phyloP scores from a whole-genome alignment of 441 rosid genomes.

The Cnidoscolus chayamansa region DNA sequence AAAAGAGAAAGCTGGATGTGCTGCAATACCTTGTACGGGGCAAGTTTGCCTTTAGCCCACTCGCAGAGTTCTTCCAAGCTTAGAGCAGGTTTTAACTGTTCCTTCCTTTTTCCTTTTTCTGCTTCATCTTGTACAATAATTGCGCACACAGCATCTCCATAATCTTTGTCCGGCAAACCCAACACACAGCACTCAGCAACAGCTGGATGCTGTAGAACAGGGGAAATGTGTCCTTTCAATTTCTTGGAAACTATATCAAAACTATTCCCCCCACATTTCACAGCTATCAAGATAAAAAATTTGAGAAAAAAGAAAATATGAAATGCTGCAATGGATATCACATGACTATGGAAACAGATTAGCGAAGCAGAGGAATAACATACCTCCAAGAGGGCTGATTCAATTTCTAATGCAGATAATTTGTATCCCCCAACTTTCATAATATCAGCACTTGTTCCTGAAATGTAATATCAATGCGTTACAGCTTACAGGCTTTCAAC shows the following conservation, averaged over 20 bases:
- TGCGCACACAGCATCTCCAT: slow-evolving; percentile 77
- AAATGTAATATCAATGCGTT: slow-evolving; percentile 9
- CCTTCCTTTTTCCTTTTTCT: slow-evolving; percentile 42
- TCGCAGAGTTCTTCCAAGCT: slow-evolving; percentile 72
- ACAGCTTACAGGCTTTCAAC: slow-evolving; percentile 8
- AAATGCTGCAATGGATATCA: slow-evolving; percentile 5
- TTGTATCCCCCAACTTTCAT: slow-evolving; percentile 99
- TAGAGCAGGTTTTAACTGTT: slow-evolving; percentile 50
- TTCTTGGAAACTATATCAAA: background rate
- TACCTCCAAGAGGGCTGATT: slow-evolving; percentile 87
- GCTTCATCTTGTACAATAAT: slow-evolving; percentile 62
- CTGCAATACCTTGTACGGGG: slow-evolving; percentile 86
- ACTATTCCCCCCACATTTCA: background rate
- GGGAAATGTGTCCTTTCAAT: background rate
- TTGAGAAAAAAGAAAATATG: background rate
- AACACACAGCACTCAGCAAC: slow-evolving; percentile 86
- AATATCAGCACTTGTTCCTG: slow-evolving; percentile 94
- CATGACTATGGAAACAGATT: background rate
- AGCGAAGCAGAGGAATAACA: background rate
- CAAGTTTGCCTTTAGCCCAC: slow-evolving; percentile 95
- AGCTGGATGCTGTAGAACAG: slow-evolving; percentile 64
- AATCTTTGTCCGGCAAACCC: slow-evolving; percentile 87
- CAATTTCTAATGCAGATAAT: slow-evolving; percentile 90
- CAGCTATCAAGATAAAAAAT: background rate
- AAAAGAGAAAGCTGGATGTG: slow-evolving; percentile 5